Evolutionary conservation across 2,329 filamentous ascomycete genomes (phyloP).

Genomic region (Thelonectria discophora): DNA sequence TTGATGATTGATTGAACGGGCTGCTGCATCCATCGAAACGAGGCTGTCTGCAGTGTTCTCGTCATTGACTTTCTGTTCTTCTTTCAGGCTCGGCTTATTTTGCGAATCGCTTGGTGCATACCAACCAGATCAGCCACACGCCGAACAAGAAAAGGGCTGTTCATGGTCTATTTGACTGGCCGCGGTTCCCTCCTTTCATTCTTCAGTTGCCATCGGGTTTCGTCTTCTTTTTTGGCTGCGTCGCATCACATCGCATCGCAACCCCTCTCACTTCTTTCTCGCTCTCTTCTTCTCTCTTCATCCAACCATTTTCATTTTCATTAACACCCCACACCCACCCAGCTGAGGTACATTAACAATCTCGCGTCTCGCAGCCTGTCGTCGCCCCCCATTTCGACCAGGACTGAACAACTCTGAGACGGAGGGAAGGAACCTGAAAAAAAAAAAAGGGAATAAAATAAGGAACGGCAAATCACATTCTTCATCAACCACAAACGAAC

Average conservation of each 20-base stretch:
- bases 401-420: neutral
- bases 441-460: neutral
- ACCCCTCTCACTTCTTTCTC: neutral
- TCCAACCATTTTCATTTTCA: conserved; percentile 24
- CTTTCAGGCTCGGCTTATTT: neutral
- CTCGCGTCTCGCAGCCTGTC: neutral
- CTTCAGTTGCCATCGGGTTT: neutral
- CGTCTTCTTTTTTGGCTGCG: neutral
- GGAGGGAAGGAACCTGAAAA: neutral
- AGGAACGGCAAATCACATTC: neutral
- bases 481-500: conserved; percentile 1
- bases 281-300: conserved; percentile 25
- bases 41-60: no score
- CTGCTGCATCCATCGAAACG: no score
- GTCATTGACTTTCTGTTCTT: conserved; percentile 1
- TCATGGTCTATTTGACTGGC: conserved; percentile 9
- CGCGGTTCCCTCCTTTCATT: conserved; percentile 1
- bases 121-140: conserved; percentile 15
- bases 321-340: neutral
- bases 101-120: neutral
- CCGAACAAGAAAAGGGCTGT: conserved; percentile 26
- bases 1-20: neutral
- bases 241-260: no score
- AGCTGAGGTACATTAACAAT: neutral
- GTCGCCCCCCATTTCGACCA: neutral